These are phyloP conservation scores for Aureobasidium sp. DNA, from an alignment of 2,329 filamentous ascomycete genomes.

Conservation along the genomic window DNA sequence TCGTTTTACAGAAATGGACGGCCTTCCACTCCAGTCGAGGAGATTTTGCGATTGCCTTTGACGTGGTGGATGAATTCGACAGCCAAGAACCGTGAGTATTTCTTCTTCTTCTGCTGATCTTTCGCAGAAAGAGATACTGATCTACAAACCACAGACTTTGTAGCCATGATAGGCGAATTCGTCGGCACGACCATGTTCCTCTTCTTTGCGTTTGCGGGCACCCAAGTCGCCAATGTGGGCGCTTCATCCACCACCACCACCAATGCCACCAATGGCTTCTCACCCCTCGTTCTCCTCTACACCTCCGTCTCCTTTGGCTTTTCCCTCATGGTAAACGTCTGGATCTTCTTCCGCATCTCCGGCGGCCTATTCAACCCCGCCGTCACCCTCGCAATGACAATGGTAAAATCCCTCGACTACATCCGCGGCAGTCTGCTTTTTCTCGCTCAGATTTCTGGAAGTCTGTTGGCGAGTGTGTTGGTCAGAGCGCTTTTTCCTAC, in stretches of 20 bases:
- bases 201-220: slow-evolving; percentile 42
- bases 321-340: slow-evolving; percentile 19
- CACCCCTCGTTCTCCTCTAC: slow-evolving; percentile 14
- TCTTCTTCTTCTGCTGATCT: too few species aligned
- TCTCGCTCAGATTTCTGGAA: slow-evolving; percentile 51
- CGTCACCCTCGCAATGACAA: slow-evolving; percentile 52
- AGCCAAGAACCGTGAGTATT: slow-evolving; percentile 11
- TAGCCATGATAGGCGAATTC: slow-evolving; percentile 39
- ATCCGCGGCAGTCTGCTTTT: slow-evolving; percentile 48
- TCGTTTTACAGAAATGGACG: slow-evolving; percentile 3
- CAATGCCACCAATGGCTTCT: slow-evolving; percentile 9
- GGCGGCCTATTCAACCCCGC: slow-evolving; percentile 21
- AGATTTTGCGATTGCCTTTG: slow-evolving; percentile 6
- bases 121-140: too few species aligned
- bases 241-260: slow-evolving; percentile 21
- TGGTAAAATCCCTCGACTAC: slow-evolving; percentile 51
- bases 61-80: slow-evolving; percentile 16
- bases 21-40: neutral
- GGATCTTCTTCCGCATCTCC: slow-evolving; percentile 19
- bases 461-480: slow-evolving; percentile 53
- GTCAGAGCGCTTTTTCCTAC: slow-evolving; percentile 54
- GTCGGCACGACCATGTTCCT: slow-evolving; percentile 47
- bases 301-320: slow-evolving; percentile 17
- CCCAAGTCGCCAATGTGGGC: slow-evolving; percentile 43
- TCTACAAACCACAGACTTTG: neutral